These are phyloP conservation scores for Colletotrichum chrysophilum DNA, from an alignment of 2,329 filamentous ascomycete species.

Conservation along the genomic window DNA sequence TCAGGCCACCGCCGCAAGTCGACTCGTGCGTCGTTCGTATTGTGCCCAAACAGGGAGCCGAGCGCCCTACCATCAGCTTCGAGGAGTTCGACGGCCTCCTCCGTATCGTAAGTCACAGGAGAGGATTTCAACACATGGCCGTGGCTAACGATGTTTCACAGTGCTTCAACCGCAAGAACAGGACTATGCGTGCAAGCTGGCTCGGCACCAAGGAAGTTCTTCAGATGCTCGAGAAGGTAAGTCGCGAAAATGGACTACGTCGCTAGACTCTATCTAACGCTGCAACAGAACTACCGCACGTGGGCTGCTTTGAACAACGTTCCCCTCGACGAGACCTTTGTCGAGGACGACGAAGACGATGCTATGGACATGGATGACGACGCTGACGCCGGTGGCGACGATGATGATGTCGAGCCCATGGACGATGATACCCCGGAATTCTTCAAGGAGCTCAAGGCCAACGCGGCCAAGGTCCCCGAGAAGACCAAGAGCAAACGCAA, in stretches of 20 bases:
- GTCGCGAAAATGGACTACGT: constrained; percentile 20
- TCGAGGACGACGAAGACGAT: constrained; percentile 46
- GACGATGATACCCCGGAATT: constrained; percentile 82
- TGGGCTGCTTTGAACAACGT: constrained; percentile 91
- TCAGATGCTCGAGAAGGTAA: constrained; percentile 70
- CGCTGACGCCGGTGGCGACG: constrained; percentile 44
- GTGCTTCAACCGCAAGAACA: constrained; percentile 77
- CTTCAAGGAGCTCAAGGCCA: constrained; percentile 70
- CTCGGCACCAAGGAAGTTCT: constrained; percentile 82
- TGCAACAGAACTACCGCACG: constrained; percentile 76
- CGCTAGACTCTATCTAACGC: not conserved
- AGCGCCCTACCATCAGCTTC: constrained; percentile 85
- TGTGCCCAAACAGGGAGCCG: constrained; percentile 79
- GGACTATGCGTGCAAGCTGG: constrained; percentile 81
- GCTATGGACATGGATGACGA: constrained; percentile 46
- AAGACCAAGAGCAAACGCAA: constrained; percentile 74
- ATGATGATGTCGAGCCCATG: constrained; percentile 59
- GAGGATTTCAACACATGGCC: not conserved
- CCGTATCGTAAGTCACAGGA: constrained; percentile 62
- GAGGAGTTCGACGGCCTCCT: constrained; percentile 95
- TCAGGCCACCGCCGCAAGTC: constrained; percentile 91
- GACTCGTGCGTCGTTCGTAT: constrained; percentile 91
- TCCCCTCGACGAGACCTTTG: constrained; percentile 70
- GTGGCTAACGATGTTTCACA: not conserved
- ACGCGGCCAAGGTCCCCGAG: constrained; percentile 37